Conservation (phyloP, 2,329 filamentous ascomycete species). For the Phaeoacremonium minimum region DNA sequence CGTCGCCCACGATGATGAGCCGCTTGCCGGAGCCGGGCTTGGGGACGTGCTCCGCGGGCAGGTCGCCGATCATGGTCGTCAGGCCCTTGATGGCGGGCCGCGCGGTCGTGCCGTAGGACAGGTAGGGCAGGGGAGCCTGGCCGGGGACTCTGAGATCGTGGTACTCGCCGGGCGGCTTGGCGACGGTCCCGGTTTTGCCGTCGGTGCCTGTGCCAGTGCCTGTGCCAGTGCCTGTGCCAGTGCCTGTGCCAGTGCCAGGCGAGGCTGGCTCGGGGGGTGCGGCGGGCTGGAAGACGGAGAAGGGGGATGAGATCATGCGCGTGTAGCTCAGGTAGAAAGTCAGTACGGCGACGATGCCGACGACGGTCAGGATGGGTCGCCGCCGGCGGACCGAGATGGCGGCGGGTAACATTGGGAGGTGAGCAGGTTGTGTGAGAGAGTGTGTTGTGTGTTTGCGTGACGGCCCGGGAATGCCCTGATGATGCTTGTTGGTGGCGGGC, state of each 20-base stretch:
- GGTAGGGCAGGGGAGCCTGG: constrained; percentile 16
- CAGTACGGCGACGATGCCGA: constrained; percentile 21
- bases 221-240: constrained; percentile 1
- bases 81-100: constrained; percentile 30
- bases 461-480: too few species aligned
- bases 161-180: constrained; percentile 8
- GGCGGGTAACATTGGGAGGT: too few species aligned
- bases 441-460: background rate
- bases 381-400: constrained; percentile 14
- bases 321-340: constrained; percentile 27
- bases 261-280: constrained; percentile 1
- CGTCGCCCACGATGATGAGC: constrained; percentile 82
- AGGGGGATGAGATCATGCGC: constrained; percentile 22
- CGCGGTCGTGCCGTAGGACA: constrained; percentile 33
- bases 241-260: constrained; percentile 2
- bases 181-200: constrained; percentile 1
- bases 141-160: constrained; percentile 7
- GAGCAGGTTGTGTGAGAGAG: constrained; percentile 6
- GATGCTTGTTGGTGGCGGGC: too few species aligned
- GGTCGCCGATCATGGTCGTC: constrained; percentile 18
- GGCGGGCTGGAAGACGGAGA: constrained; percentile 5
- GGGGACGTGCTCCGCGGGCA: constrained; percentile 21
- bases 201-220: constrained; percentile 2
- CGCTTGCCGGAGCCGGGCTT: constrained; percentile 30
- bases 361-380: constrained; percentile 22